Evolutionary conservation across 2,329 filamentous ascomycete genomes (phyloP), one percentile per base, ranked within the genome.

Genomic region (Sordariomycetes sp.): DNA sequence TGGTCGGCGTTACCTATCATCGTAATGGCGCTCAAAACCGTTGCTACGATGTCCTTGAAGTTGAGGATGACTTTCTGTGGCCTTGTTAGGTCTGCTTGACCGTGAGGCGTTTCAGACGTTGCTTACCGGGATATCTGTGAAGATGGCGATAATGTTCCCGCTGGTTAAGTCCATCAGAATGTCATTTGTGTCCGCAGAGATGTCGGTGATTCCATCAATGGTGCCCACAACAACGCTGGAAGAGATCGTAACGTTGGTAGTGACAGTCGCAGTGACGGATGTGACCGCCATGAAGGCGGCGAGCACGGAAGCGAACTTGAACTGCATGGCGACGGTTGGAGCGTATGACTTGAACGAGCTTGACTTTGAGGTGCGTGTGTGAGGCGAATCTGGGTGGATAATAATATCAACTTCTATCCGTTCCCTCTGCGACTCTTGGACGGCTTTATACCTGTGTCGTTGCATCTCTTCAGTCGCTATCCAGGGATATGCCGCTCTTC

Each of bases 151-250:
- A 7, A n/a, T 8, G n/a, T 14, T 14, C 8, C 25, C 12, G 8
- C n/a, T 8, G 25, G 3, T 14, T 3, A 28, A 8, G 21, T 38
- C 24, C 23, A 23, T 31, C 3, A 34, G 32, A 9, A 39, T 18
- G 19, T 23, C 36, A 14, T 24, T 37, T 8, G 40, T 39, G 16
- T 44, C 30, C 10, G 8, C 10, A 15, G 46, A 43, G 11, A 39
- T 4, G 21, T 38, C 24, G 32, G 31, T 39, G n/a, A 48, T 37
- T 17, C 30, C 27, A 15, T 40, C 18, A 30, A 47, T 35, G 24
- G 35, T 24, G 9, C 17, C 25, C 28, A 37, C 27, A 25, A 46
- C 27, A 14, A 28, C 8, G 8, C 17, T 14, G 25, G 25, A 3
- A 8, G 25, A 5, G 25, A 28, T 9, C 25, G 14, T n/a, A 14